Evolutionary conservation across 306 rosid genomes (phyloP).

Genomic region (Leucaena leucocephala): DNA sequence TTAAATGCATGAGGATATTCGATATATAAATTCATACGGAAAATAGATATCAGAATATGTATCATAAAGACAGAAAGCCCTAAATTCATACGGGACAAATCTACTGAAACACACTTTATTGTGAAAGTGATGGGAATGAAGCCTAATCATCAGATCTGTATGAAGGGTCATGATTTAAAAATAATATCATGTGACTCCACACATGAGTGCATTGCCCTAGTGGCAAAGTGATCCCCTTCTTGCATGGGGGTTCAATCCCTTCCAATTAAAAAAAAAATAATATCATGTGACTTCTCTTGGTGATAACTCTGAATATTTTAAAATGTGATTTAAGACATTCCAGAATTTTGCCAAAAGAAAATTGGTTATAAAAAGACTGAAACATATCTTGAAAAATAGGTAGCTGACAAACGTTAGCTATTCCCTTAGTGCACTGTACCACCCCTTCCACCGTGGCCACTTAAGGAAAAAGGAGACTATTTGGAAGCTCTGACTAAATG

Average conservation of each 20-base stretch:
- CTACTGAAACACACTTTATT: background rate
- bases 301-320: background rate
- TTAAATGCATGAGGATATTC: background rate
- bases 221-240: no score
- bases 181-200: no score
- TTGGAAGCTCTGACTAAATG: background rate
- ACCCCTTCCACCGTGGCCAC: background rate
- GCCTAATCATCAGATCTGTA: background rate
- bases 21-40: background rate
- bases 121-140: background rate
- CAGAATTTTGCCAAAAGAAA: background rate
- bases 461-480: background rate
- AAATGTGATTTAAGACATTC: no score
- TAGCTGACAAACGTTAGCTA: background rate
- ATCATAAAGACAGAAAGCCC: background rate
- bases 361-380: background rate
- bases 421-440: background rate
- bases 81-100: no score
- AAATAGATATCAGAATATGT: background rate
- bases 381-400: background rate
- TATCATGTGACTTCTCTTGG: background rate
- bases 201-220: no score
- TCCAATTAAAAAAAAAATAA: no score
- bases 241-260: no score
- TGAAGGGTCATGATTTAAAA: background rate